Conservation (phyloP, 1,139 yeast species). For the Hansenula sp. region DNA sequence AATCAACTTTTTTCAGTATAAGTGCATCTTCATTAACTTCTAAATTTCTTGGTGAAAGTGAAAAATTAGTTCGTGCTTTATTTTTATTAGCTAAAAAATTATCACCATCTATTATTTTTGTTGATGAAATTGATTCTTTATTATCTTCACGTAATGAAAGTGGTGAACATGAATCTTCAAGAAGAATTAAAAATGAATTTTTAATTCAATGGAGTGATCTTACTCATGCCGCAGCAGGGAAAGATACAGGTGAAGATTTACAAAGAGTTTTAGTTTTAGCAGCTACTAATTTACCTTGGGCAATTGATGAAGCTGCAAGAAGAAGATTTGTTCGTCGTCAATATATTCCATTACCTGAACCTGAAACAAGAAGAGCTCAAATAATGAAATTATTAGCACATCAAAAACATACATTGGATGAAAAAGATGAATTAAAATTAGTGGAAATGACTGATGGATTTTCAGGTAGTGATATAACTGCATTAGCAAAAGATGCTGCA, state of each 20-base stretch:
- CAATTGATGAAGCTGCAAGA: conserved; percentile 96
- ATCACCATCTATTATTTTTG: conserved; percentile 92
- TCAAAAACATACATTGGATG: conserved; percentile 71
- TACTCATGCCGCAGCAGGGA: conserved; percentile 89
- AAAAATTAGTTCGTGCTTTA: conserved; percentile 85
- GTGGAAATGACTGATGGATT: conserved; percentile 71
- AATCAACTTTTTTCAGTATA: conserved; percentile 89
- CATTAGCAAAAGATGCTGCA: conserved; percentile 95
- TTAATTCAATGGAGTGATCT: conserved; percentile 94
- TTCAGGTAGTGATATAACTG: conserved; percentile 93
- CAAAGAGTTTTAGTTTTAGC: conserved; percentile 87
- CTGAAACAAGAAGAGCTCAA: conserved; percentile 74
- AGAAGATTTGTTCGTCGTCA: conserved; percentile 91
- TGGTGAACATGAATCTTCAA: conserved; percentile 88
- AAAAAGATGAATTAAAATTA: conserved; percentile 56
- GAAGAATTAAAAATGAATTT: conserved; percentile 92
- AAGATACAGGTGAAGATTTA: conserved; percentile 50
- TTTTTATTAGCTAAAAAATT: conserved; percentile 80
- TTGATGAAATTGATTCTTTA: conserved; percentile 93
- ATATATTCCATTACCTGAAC: conserved; percentile 92
- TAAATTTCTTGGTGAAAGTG: conserved; percentile 90
- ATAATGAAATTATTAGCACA: conserved; percentile 62
- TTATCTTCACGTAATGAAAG: conserved; percentile 75
- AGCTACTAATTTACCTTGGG: conserved; percentile 97
- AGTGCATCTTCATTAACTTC: conserved; percentile 92